phyloP scores from a whole-genome alignment of 805 yeast species.

The Henningerozyma blattae region DNA sequence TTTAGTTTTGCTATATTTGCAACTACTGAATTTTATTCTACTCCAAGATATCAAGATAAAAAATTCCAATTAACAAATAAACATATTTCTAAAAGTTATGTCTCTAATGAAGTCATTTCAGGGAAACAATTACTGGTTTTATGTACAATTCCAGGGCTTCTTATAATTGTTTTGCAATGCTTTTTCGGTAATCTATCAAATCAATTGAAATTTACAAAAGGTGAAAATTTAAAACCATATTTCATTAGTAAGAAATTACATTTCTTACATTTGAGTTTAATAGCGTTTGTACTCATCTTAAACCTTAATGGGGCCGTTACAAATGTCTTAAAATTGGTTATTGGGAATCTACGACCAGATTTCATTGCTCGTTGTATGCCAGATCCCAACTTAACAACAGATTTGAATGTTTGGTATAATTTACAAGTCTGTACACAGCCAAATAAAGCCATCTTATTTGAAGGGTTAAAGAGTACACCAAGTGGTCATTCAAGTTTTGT shows the following conservation, averaged over 20 bases:
- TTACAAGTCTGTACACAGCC: constrained; percentile 12
- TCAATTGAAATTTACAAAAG: constrained; percentile 2
- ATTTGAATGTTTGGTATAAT: constrained; percentile 3
- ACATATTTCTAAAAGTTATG: constrained; percentile 10
- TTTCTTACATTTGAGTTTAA: constrained; percentile 12
- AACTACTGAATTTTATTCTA: constrained; percentile 7
- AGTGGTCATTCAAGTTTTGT: constrained; percentile 23
- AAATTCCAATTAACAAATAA: constrained; percentile 8
- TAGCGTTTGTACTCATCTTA: constrained; percentile 11
- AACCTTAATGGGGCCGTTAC: constrained; percentile 17
- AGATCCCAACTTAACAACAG: constrained; percentile 2
- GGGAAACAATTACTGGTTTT: constrained; percentile 12
- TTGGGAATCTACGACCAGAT: constrained; percentile 21
- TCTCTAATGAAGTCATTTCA: constrained; percentile 12
- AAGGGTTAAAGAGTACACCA: constrained; percentile 23
- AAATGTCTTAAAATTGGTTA: constrained; percentile 14
- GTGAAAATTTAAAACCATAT: constrained; percentile 3
- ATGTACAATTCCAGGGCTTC: constrained; percentile 5
- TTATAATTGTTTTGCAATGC: constrained; percentile 10
- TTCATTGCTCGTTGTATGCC: constrained; percentile 20
- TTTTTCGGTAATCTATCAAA: constrained; percentile 4
- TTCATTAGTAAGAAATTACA: constrained; percentile 12
- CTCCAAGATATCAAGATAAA: constrained; percentile 8
- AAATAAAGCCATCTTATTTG: constrained; percentile 11
- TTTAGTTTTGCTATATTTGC: constrained; percentile 8